Evolutionary conservation across 78 protist species (phyloP).

Genomic region (Tieghemostelium lacteum): DNA sequence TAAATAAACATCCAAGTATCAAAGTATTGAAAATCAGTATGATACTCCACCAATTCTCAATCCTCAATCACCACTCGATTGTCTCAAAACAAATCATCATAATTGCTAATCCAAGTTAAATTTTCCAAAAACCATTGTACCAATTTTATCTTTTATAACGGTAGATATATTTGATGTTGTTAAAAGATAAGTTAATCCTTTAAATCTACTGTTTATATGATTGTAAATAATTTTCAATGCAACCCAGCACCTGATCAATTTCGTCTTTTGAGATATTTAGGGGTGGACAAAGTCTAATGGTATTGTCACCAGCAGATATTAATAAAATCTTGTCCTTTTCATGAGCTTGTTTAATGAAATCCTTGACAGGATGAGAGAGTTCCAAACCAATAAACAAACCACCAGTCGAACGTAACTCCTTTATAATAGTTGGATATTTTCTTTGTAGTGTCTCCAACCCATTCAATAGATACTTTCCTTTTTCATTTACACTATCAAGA

Average conservation of each 20-base stretch:
- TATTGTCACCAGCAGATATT: constrained; percentile 56
- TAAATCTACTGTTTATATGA: too few relatives aligned
- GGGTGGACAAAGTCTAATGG: constrained; percentile 62
- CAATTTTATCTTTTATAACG: too few relatives aligned
- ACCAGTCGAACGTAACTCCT: constrained; percentile 40
- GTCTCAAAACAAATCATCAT: too few relatives aligned
- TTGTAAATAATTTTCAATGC: constrained; percentile 17
- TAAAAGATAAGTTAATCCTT: too few relatives aligned
- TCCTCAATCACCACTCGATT: too few relatives aligned
- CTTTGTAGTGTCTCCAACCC: not conserved
- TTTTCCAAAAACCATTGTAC: too few relatives aligned
- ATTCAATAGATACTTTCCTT: constrained; percentile 27
- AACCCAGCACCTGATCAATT: constrained; percentile 1
- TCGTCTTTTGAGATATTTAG: not conserved
- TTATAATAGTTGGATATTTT: not conserved
- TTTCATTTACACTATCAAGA: constrained; percentile 25
- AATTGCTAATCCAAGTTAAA: too few relatives aligned
- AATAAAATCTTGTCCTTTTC: not conserved
- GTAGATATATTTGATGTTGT: too few relatives aligned
- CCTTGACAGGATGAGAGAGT: constrained; percentile 16
- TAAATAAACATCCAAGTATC: too few relatives aligned
- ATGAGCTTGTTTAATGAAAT: constrained; percentile 4
- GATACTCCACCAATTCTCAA: too few relatives aligned
- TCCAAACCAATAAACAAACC: constrained; percentile 61
- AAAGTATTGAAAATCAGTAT: too few relatives aligned